Evolutionary conservation across 164 flowering plant genomes (phyloP).

Genomic region (Vitis rotundifolia): DNA sequence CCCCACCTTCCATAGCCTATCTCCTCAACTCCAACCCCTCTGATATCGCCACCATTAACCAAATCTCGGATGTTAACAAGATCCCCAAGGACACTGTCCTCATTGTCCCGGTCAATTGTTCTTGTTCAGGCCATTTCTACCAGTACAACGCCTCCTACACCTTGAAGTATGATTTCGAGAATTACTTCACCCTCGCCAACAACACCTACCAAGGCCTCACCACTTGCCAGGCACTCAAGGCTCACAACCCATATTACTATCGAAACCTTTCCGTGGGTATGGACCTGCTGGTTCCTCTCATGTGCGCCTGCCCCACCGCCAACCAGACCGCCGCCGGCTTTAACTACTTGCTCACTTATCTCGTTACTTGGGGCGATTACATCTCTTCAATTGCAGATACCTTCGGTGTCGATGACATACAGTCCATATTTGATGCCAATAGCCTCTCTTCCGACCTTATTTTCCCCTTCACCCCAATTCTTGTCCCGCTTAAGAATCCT

Average conservation of each 20-base stretch:
- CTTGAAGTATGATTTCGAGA: constrained; percentile 23
- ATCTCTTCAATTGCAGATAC: constrained; percentile 3
- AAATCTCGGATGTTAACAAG: constrained; percentile 27
- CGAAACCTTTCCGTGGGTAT: constrained; percentile 13
- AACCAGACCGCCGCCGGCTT: constrained; percentile 22
- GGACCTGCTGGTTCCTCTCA: constrained; percentile 23
- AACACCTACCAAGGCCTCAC: constrained; percentile 67
- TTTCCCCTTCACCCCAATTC: constrained; percentile 20
- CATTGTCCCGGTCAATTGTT: constrained; percentile 62
- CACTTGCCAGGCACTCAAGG: constrained; percentile 64
- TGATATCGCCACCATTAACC: constrained; percentile 41
- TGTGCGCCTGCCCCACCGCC: constrained; percentile 35
- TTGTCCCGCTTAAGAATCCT: constrained; percentile 24
- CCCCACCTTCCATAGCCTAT: constrained; percentile 37
- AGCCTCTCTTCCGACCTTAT: constrained; percentile 6
- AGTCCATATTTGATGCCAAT: constrained; percentile 24
- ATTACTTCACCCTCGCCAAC: constrained; percentile 54
- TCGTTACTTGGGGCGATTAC: constrained; percentile 10
- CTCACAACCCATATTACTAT: constrained; percentile 35
- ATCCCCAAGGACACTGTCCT: constrained; percentile 36
- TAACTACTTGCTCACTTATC: constrained; percentile 24
- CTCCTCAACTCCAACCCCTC: constrained; percentile 34
- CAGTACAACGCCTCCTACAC: constrained; percentile 51
- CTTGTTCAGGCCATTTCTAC: constrained; percentile 45
- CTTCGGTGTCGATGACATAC: constrained; percentile 17